A percentile compares a stretch with the other conserved stretches of the same genome.
These are phyloP conservation scores for Penicillium herquei DNA, from an alignment of 495 filamentous ascomycete genomes.

Conservation along the genomic window DNA sequence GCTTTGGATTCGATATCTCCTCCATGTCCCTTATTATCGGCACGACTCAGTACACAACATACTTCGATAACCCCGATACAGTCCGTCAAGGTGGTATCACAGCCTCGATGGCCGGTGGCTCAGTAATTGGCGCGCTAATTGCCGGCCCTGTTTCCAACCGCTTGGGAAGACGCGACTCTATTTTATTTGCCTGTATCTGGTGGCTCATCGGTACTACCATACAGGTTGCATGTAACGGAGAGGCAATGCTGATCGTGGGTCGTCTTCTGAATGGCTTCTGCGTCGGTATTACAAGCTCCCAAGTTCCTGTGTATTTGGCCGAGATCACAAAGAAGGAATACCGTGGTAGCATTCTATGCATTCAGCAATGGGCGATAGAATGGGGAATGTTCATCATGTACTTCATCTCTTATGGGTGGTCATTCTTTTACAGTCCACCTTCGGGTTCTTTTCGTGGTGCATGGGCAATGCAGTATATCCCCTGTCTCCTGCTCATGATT, in stretches of 20 bases:
- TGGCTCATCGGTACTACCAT: not conserved
- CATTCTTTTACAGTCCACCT: not conserved
- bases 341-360: not conserved
- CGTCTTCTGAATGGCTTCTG: not conserved
- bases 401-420: not conserved
- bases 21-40: not conserved
- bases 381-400: not conserved
- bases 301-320: not conserved
- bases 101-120: not conserved
- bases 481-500: not conserved
- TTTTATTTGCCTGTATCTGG: not conserved
- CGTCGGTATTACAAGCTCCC: not conserved
- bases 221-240: not conserved
- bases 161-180: not conserved
- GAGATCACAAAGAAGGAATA: not conserved
- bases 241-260: not conserved
- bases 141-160: not conserved
- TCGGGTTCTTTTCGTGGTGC: not conserved
- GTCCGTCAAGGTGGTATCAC: not conserved
- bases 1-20: not conserved
- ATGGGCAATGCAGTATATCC: not conserved
- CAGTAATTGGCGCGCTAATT: not conserved
- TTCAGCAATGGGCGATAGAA: not conserved
- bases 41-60: not conserved
- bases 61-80: not conserved